Evolutionary conservation across 73 alveolate species (phyloP).

Genomic region (Diophrys appendiculata): DNA sequence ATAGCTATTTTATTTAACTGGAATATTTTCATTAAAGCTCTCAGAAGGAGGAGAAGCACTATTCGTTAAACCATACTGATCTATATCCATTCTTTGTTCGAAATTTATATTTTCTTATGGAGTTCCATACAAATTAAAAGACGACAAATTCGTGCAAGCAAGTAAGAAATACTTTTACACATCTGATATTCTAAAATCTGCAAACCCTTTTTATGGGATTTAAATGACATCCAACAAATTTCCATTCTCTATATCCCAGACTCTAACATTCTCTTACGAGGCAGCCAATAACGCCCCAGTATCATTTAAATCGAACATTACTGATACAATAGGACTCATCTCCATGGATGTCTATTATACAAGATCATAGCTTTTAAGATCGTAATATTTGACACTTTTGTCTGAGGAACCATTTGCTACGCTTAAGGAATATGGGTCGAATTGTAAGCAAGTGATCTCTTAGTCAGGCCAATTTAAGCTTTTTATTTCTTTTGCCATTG

Average conservation of each 20-base stretch:
- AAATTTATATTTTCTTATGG: slow-evolving; percentile 35
- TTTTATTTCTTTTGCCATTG: slow-evolving; percentile 41
- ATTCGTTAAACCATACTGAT: too few species aligned
- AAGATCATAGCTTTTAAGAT: slow-evolving; percentile 45
- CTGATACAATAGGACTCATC: slow-evolving; percentile 6
- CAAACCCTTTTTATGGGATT: too few species aligned
- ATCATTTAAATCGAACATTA: slow-evolving; percentile 42
- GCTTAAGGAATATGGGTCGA: slow-evolving; percentile 63
- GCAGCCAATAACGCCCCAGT: slow-evolving; percentile 50
- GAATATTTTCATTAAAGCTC: background rate
- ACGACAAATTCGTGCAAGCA: too few species aligned
- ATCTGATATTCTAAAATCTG: too few species aligned
- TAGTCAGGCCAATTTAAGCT: slow-evolving; percentile 31
- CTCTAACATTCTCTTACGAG: slow-evolving; percentile 43
- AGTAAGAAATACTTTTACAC: too few species aligned
- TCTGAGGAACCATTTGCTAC: slow-evolving; percentile 67
- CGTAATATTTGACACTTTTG: slow-evolving; percentile 66
- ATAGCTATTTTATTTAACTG: background rate
- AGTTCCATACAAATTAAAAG: slow-evolving; percentile 16
- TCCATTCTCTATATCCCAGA: slow-evolving; percentile 52
- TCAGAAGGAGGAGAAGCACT: slow-evolving; percentile 9
- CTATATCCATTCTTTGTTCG: slow-evolving; percentile 45
- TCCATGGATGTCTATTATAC: background rate
- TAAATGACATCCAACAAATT: slow-evolving; percentile 25
- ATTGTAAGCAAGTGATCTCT: slow-evolving; percentile 51